Base-by-base conservation (phyloP, 106 monocot genomes). In the Cymbidium sinense region DNA sequence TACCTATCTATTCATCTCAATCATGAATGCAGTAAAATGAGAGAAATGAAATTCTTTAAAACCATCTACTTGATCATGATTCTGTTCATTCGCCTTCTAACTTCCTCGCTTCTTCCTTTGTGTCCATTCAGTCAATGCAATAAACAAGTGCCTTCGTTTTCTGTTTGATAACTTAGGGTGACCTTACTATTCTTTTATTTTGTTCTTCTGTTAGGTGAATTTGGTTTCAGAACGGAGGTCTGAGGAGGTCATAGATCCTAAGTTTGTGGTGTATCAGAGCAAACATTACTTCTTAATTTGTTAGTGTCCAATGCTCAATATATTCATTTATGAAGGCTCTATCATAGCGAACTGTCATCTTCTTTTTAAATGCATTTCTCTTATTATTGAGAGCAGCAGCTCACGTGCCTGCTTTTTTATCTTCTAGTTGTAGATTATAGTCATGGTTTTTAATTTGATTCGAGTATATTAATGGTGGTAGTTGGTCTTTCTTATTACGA, bases 191-290 rank as follows among this genome's bases (percentile, higher is more conserved):
- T 58, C 11, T 23, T 55, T 23, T 3, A n/a, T 21, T 55, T 19
- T n/a, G 4, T 55, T 25, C 21, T 0, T 2, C 25, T 47, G 4
- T 75, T 70, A 92, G 92, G 87, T 93, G 71, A 84, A 93, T 80
- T 80, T 93, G 91, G 95, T 93, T 19, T 85, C 89, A 21, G 87
- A 89, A 13, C 83, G 87, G 67, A 96, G 82, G 73, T 80, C 83
- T 3, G 95, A 91, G 71, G 64, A 86, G 43, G 87, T 96, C 20
- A 70, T 93, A 75, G 95, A 96, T 86, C 88, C 90, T 7, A 96
- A 11, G 71, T 37, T 10, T 71, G 19, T 71, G 34, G 10, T 70
- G 70, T 70, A 70, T 34, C 17, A 70, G 11, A 34, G 31, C 34
- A 17, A 33, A 70, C 70, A 29, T 70, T 11, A 12, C 31, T 70